Evolutionary conservation across 83 land plant species (phyloP).

Genomic region (Diphasiastrum complanatum): DNA sequence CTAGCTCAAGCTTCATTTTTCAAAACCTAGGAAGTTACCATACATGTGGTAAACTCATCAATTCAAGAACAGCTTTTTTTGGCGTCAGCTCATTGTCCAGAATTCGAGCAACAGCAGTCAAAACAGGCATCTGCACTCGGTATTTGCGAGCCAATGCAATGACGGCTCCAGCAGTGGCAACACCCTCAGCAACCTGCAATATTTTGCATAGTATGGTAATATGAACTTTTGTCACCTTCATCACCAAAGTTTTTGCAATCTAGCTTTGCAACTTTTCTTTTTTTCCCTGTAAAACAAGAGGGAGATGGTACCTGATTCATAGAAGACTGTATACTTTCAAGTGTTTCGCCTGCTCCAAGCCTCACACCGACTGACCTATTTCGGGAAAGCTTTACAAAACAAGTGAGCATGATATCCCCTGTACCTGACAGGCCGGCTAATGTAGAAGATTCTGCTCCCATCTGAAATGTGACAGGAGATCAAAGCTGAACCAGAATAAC

Average conservation of each 20-base stretch:
- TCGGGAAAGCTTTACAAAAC: constrained; percentile 82
- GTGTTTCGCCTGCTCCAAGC: constrained; percentile 84
- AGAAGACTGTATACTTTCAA: constrained; percentile 66
- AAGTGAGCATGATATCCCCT: constrained; percentile 95
- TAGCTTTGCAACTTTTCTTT: not conserved
- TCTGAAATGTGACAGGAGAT: constrained; percentile 24
- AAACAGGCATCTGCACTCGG: constrained; percentile 84
- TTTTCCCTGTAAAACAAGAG: not conserved
- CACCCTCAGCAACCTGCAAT: constrained; percentile 84
- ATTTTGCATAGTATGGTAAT: too few species aligned
- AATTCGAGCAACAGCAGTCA: constrained; percentile 91
- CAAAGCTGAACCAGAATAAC: not conserved
- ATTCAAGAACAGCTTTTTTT: constrained; percentile 67
- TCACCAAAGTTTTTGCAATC: too few species aligned
- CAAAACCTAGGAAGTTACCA: too few species aligned
- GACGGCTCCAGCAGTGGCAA: constrained; percentile 97
- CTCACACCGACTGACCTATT: constrained; percentile 85
- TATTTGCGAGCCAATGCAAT: constrained; percentile 87
- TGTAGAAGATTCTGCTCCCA: constrained; percentile 90
- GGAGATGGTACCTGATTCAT: constrained; percentile 52
- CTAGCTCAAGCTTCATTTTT: too few species aligned
- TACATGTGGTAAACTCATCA: constrained; percentile 96
- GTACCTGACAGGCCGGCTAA: constrained; percentile 83
- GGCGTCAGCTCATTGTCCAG: constrained; percentile 91
- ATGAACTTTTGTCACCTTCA: too few species aligned